phyloP scores from a whole-genome alignment of 768 basidiomycete species.

The Lactifluus piperatus region DNA sequence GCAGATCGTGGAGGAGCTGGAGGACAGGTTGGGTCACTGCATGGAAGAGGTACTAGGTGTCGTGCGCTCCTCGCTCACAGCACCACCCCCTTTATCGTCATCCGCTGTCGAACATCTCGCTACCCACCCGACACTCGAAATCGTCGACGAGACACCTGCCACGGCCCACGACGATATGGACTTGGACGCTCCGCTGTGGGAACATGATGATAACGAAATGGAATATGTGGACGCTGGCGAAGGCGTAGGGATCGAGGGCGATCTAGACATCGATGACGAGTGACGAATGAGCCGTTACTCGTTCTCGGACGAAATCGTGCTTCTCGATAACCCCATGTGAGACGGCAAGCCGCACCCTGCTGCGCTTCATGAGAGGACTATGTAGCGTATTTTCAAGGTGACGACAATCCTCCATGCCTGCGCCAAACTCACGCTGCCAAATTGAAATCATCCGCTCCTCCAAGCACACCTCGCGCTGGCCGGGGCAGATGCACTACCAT shows the following conservation, averaged over 20 bases:
- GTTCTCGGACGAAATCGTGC: too few relatives aligned
- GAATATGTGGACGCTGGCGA: constrained; percentile 21
- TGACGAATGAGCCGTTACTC: not conserved
- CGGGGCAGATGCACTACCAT: too few relatives aligned
- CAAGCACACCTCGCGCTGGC: too few relatives aligned
- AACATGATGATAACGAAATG: constrained; percentile 3
- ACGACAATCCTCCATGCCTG: too few relatives aligned
- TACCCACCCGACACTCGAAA: not conserved
- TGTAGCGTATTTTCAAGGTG: too few relatives aligned
- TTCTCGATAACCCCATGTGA: too few relatives aligned
- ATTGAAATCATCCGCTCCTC: too few relatives aligned
- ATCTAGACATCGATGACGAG: constrained; percentile 21
- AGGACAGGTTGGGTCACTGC: constrained; percentile 65
- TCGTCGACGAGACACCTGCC: constrained; percentile 4
- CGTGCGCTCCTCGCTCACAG: constrained; percentile 40
- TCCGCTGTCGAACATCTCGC: not conserved
- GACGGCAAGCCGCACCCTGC: too few relatives aligned
- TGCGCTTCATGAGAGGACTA: too few relatives aligned
- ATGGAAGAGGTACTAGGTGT: constrained; percentile 57
- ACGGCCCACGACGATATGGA: not conserved
- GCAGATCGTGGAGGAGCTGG: constrained; percentile 90
- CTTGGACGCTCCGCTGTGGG: constrained; percentile 12
- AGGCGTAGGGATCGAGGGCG: constrained; percentile 20
- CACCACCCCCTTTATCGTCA: not conserved
- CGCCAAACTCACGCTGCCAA: too few relatives aligned